Conservation (phyloP, 768 basidiomycete genomes). For the Phanerochaete sordida region DNA sequence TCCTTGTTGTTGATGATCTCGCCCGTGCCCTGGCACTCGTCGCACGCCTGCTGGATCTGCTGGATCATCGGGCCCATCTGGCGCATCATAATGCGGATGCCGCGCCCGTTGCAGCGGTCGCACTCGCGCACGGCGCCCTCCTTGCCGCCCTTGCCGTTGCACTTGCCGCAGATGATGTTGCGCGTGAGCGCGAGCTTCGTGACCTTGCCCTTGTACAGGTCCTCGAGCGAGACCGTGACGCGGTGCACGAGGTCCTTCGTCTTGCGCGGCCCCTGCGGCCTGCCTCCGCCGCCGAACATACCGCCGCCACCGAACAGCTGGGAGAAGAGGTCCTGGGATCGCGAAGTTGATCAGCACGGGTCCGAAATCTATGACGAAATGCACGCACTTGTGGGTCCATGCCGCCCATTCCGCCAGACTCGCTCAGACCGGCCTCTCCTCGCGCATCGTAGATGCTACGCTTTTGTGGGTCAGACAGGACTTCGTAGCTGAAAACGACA, state of each 20-base stretch:
- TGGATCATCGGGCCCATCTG: slow-evolving; percentile 99
- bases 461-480: slow-evolving; percentile 85
- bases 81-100: slow-evolving; percentile 85
- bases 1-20: slow-evolving; percentile 94
- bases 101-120: slow-evolving; percentile 78
- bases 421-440: slow-evolving; percentile 88
- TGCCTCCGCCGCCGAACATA: slow-evolving; percentile 61
- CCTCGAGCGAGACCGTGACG: slow-evolving; percentile 94
- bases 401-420: slow-evolving; percentile 86
- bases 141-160: slow-evolving; percentile 96
- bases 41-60: slow-evolving; percentile 94
- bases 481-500: slow-evolving; percentile 53
- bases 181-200: slow-evolving; percentile 96
- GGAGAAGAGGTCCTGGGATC: slow-evolving; percentile 83
- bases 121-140: slow-evolving; percentile 91
- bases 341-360: neutral
- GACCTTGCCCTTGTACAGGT: slow-evolving; percentile 98
- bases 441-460: slow-evolving; percentile 81
- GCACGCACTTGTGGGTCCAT: slow-evolving; percentile 91
- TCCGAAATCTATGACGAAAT: neutral
- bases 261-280: slow-evolving; percentile 75
- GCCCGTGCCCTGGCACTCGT: slow-evolving; percentile 91
- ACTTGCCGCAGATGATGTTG: slow-evolving; percentile 90
- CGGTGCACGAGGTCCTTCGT: slow-evolving; percentile 99
- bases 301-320: slow-evolving; percentile 88